Conservation (phyloP, 257 asterid species). For the Solanum paucissectum region DNA sequence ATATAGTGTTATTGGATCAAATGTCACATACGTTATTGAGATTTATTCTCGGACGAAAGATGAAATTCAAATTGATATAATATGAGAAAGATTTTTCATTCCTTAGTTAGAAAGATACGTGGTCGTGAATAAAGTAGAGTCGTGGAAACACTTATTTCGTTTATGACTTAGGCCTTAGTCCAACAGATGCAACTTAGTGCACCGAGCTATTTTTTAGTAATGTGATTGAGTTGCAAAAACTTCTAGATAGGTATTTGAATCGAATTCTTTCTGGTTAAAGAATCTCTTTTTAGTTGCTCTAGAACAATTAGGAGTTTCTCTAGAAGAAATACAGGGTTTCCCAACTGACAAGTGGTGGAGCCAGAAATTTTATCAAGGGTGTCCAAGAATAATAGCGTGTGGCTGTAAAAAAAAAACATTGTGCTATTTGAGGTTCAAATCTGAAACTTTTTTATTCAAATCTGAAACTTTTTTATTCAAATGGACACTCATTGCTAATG, state of each 20-base stretch:
- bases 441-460: too few relatives aligned
- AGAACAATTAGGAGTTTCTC: background rate
- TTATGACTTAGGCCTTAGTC: accelerated
- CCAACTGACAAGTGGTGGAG: background rate
- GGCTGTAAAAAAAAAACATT: background rate
- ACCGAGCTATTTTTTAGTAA: too few relatives aligned
- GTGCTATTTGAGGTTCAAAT: background rate
- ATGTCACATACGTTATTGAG: background rate
- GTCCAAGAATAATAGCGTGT: background rate
- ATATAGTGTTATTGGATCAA: background rate
- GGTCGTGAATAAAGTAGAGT: background rate
- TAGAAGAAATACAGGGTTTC: too few relatives aligned
- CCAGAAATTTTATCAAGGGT: background rate
- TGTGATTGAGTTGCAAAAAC: accelerated
- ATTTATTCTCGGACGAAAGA: too few relatives aligned
- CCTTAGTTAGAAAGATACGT: background rate
- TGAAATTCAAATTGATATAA: background rate
- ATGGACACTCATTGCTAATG: background rate
- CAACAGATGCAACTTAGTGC: background rate
- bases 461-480: too few relatives aligned
- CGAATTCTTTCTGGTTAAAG: too few relatives aligned
- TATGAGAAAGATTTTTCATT: background rate
- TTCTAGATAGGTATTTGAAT: too few relatives aligned
- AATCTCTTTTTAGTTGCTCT: background rate
- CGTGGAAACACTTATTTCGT: background rate